A percentile compares a stretch with the other conserved stretches of the same genome.
Conservation (phyloP, 2,329 filamentous ascomycete genomes). For the Pseudocercospora crystallina region DNA sequence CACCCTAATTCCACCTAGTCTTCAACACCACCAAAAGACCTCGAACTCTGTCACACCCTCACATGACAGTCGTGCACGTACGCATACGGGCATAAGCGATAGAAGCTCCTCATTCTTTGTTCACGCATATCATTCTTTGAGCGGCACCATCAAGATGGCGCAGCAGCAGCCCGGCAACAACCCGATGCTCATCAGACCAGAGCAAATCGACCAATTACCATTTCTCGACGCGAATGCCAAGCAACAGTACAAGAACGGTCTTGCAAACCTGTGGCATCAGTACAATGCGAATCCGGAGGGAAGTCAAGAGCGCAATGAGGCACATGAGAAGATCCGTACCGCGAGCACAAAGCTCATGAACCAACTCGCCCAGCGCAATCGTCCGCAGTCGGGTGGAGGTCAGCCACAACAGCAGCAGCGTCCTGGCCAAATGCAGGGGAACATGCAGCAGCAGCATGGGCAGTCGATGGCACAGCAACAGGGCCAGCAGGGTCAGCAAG, state of each 20-base stretch:
- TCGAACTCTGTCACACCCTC: no score
- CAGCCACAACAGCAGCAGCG: conserved; percentile 20
- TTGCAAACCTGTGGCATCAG: conserved; percentile 56
- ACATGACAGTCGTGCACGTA: no score
- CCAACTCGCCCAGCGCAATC: conserved; percentile 17
- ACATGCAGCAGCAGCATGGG: conserved; percentile 9
- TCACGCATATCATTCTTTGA: no score
- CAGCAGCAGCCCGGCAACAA: conserved; percentile 5
- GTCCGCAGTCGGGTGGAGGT: conserved; percentile 22
- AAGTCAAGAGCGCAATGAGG: conserved; percentile 50
- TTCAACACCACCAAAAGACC: no score
- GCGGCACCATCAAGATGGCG: conserved; percentile 6
- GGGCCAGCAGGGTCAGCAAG: conserved; percentile 18
- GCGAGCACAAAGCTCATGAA: conserved; percentile 47
- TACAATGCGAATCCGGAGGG: conserved; percentile 51
- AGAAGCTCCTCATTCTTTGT: no score
- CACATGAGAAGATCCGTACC: conserved; percentile 53
- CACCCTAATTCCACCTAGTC: no score
- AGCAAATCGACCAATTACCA: conserved; percentile 54
- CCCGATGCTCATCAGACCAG: conserved; percentile 45
- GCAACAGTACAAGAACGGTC: conserved; percentile 54
- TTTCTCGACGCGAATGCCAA: conserved; percentile 57
- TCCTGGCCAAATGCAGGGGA: conserved; percentile 20
- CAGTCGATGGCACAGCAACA: conserved; percentile 18
- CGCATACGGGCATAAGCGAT: no score